phyloP scores from a whole-genome alignment of 2,329 filamentous ascomycete species.

The Polychaeton citri region DNA sequence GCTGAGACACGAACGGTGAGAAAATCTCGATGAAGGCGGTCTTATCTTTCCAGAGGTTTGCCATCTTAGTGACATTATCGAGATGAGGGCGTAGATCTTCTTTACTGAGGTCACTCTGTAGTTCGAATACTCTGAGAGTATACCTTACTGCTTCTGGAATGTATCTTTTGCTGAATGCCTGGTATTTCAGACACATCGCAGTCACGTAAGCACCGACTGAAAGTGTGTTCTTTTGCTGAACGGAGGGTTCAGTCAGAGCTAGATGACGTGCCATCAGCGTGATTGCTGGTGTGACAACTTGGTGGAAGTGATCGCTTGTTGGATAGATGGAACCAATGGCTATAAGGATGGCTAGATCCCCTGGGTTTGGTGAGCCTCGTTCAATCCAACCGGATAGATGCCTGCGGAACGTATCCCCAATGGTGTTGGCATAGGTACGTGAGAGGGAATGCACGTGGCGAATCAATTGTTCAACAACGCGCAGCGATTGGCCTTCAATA shows the following conservation, averaged over 20 bases:
- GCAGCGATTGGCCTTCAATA: constrained; percentile 40
- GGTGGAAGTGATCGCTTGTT: constrained; percentile 94
- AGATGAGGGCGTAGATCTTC: constrained; percentile 39
- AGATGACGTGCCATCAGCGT: constrained; percentile 75
- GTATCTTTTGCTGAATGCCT: constrained; percentile 71
- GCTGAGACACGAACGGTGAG: constrained; percentile 34
- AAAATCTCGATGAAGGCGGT: constrained; percentile 71
- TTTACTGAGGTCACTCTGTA: constrained; percentile 24
- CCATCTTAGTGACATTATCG: constrained; percentile 52
- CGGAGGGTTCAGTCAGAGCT: constrained; percentile 59
- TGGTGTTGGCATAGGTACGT: constrained; percentile 67
- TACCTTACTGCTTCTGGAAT: constrained; percentile 82
- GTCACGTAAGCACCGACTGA: constrained; percentile 57
- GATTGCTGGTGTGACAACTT: constrained; percentile 81
- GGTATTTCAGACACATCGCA: constrained; percentile 69
- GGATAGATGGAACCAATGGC: constrained; percentile 78
- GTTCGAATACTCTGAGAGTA: constrained; percentile 53
- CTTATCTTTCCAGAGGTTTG: constrained; percentile 61
- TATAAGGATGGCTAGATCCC: constrained; percentile 72
- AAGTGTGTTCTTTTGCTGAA: constrained; percentile 54
- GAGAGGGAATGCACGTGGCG: constrained; percentile 88
- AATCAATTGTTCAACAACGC: constrained; percentile 62
- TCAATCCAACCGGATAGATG: constrained; percentile 48
- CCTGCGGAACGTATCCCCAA: constrained; percentile 64
- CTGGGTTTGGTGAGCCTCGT: constrained; percentile 42